Evolutionary conservation across 441 rosid species (phyloP), one percentile per base, ranked within the genome.

Genomic region (Erodium moschatum): DNA sequence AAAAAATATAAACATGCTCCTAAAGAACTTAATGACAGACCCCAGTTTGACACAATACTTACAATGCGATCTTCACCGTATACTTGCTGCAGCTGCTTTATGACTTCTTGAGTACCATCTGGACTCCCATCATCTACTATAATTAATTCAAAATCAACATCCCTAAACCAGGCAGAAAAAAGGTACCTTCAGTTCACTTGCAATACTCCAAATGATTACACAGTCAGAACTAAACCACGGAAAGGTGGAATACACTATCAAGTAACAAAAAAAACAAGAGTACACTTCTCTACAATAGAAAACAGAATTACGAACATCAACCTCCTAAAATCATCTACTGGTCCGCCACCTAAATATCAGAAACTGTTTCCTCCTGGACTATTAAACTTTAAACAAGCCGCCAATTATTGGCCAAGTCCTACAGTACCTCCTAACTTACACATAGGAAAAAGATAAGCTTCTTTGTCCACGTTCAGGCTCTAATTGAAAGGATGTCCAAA

Each of bases 81-180:
- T 66, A 90, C 77, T 46, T 84, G 77, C 80, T 94, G 99, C 64
- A 94, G 76, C 67, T 91, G 95, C 74, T 78, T 85, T 38, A 91
- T 94, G 70, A 91, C 70, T 70, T 88, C 96, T 71, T 94, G 97
- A 38, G 99, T 94, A 60, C 96, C 99, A 74, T 91, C 99, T 21
- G 95, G 99, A 74, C 99, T 94, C 80, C 97, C 96, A 77, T 91
- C 99, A 72, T 94, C 99, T 75, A 94, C 99, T 65, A 94, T 81
- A 72, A 94, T 86, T 60, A 89, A 83, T 80, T 94, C 97, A 65
- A 88, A 91, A 71, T 94, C 89, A 38, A 86, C 88, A 82, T 86
- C 88, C 81, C 97, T 94, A 42, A 35, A 75, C 52, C 73, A 42
- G 46, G 3, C 61, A 70, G 65, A 8, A 12, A 29, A 58, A 35